phyloP scores from a whole-genome alignment of 1,139 yeast species.

The Hyphopichia wangnamkhiaoensis region DNA sequence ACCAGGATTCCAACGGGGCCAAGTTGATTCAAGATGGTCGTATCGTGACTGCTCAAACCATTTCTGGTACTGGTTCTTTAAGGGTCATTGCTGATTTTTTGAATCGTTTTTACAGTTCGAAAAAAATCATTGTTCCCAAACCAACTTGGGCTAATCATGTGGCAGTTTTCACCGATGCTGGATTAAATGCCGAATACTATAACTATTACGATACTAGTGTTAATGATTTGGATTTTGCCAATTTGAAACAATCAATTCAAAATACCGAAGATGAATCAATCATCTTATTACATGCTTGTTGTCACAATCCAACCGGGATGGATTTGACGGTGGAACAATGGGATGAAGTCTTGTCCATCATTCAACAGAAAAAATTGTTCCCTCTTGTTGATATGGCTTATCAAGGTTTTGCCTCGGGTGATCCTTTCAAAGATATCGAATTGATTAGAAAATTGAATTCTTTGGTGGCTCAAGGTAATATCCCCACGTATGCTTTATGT shows the following conservation, averaged over 20 bases:
- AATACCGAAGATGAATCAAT: slow-evolving; percentile 55
- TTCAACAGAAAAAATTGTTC: slow-evolving; percentile 60
- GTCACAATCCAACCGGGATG: slow-evolving; percentile 97
- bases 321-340: slow-evolving; percentile 90
- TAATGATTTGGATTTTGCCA: slow-evolving; percentile 55
- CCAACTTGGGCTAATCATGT: slow-evolving; percentile 82
- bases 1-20: slow-evolving; percentile 49
- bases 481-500: slow-evolving; percentile 65
- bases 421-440: slow-evolving; percentile 49
- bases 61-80: slow-evolving; percentile 62
- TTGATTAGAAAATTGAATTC: slow-evolving; percentile 52
- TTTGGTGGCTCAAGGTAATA: slow-evolving; percentile 46
- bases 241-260: slow-evolving; percentile 44
- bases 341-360: slow-evolving; percentile 65
- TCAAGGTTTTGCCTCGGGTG: slow-evolving; percentile 95
- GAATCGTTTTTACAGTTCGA: slow-evolving; percentile 44
- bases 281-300: slow-evolving; percentile 88
- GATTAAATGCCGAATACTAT: slow-evolving; percentile 42
- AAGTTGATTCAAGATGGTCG: slow-evolving; percentile 48
- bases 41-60: slow-evolving; percentile 57
- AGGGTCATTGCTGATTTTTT: slow-evolving; percentile 58
- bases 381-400: slow-evolving; percentile 95
- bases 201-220: slow-evolving; percentile 54
- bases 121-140: slow-evolving; percentile 57
- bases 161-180: slow-evolving; percentile 56